These are phyloP conservation scores for Monilinia vaccinii-corymbosi DNA, from an alignment of 2,329 filamentous ascomycete species.

Conservation along the genomic window DNA sequence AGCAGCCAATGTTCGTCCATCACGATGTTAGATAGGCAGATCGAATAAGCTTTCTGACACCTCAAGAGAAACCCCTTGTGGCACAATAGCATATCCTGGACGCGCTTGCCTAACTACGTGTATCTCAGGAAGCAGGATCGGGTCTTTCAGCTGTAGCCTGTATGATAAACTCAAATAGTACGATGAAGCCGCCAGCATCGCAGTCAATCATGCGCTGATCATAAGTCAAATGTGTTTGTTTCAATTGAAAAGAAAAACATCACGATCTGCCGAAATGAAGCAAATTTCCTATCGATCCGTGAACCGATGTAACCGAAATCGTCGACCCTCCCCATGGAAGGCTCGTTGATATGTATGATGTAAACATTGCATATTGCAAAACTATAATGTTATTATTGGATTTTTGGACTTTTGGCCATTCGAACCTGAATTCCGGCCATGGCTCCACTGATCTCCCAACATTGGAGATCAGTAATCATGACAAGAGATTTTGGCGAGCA, in stretches of 20 bases:
- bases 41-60: constrained; percentile 1
- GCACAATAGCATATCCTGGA: neutral
- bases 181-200: neutral
- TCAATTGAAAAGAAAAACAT: neutral
- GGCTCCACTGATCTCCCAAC: constrained; percentile 2
- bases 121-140: neutral
- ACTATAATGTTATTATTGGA: neutral
- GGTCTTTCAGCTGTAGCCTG: neutral
- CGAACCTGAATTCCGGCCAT: neutral
- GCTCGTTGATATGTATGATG: neutral
- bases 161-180: neutral
- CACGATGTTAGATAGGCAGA: neutral
- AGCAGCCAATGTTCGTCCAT: constrained; percentile 3
- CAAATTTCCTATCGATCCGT: neutral
- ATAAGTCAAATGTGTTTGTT: neutral
- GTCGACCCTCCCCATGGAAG: neutral
- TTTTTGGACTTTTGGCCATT: neutral
- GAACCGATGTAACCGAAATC: neutral
- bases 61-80: neutral
- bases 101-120: neutral
- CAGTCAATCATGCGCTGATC: neutral
- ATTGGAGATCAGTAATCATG: neutral
- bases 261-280: neutral
- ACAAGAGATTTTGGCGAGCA: neutral
- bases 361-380: neutral